Evolutionary conservation across 306 rosid species (phyloP).

Genomic region (Quercus glauca): DNA sequence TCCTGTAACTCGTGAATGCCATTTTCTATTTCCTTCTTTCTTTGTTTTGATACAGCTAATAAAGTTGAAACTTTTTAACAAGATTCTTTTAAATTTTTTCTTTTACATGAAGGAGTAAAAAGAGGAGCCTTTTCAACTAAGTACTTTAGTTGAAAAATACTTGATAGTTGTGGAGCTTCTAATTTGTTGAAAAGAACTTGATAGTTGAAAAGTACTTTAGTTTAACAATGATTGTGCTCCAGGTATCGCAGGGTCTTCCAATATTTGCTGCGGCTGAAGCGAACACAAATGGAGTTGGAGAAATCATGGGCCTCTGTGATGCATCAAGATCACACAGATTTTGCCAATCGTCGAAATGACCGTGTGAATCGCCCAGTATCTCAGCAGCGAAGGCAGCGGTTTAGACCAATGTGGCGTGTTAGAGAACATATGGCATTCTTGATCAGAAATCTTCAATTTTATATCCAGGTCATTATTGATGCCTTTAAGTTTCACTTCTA

Average conservation of each 20-base stretch:
- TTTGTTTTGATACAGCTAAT: conserved; percentile 5
- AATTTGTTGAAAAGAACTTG: conserved; percentile 12
- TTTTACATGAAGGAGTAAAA: background rate
- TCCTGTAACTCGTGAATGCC: conserved; percentile 13
- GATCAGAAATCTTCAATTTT: conserved; percentile 96
- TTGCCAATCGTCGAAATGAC: conserved; percentile 55
- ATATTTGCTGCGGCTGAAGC: conserved; percentile 79
- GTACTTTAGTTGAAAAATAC: conserved; percentile 2
- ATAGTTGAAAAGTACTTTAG: no score
- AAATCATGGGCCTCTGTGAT: conserved; percentile 92
- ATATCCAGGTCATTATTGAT: conserved; percentile 67
- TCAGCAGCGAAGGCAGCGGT: conserved; percentile 55
- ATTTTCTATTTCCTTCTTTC: conserved; percentile 14
- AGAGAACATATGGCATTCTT: conserved; percentile 91
- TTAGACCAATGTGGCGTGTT: conserved; percentile 89
- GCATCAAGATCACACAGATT: conserved; percentile 88
- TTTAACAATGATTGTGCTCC: conserved; percentile 25
- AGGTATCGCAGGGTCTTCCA: conserved; percentile 90
- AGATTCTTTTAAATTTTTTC: background rate
- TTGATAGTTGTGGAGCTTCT: conserved; percentile 13
- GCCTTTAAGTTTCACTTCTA: conserved; percentile 9
- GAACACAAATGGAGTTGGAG: conserved; percentile 98
- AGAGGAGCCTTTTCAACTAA: background rate
- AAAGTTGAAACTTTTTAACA: background rate
- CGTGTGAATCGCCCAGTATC: conserved; percentile 43